Evolutionary conservation across 768 basidiomycete genomes (phyloP).

Genomic region (Mycena sanguinolenta): DNA sequence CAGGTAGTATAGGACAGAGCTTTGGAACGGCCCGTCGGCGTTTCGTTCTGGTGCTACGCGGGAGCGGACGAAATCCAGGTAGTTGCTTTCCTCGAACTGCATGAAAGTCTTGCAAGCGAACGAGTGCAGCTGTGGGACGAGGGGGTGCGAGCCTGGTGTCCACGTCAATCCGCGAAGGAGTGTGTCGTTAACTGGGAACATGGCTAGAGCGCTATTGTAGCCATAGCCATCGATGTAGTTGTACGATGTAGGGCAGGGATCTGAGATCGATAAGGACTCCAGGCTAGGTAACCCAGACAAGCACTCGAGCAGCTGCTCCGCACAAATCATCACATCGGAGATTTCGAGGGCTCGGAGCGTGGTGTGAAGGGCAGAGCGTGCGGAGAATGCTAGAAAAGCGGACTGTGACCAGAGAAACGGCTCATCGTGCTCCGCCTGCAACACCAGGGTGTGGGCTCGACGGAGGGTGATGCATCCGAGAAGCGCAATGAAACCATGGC

Average conservation of each 20-base stretch:
- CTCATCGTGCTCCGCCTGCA: background rate
- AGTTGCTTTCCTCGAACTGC: constrained; percentile 4
- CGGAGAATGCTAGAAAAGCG: background rate
- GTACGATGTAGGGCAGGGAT: background rate
- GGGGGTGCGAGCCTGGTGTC: background rate
- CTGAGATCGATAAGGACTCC: background rate
- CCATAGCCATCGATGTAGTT: background rate
- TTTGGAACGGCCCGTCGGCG: background rate
- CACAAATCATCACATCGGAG: background rate
- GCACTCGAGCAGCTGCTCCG: background rate
- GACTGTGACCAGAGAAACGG: background rate
- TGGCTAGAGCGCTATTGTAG: background rate
- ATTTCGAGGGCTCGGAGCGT: constrained; percentile 1
- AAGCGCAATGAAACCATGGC: background rate
- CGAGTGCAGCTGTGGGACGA: constrained; percentile 12
- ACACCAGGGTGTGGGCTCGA: background rate
- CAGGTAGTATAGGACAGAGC: background rate
- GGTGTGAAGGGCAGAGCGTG: constrained; percentile 2
- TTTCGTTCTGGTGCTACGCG: background rate
- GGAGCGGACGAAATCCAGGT: constrained; percentile 3
- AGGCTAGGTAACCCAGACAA: background rate
- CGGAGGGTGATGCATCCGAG: constrained; percentile 2
- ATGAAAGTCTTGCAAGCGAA: constrained; percentile 18
- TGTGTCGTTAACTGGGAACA: background rate
- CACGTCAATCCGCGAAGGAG: constrained; percentile 11